These are phyloP conservation scores for Mycena maculata DNA, from an alignment of 768 basidiomycete species.

Conservation along the genomic window DNA sequence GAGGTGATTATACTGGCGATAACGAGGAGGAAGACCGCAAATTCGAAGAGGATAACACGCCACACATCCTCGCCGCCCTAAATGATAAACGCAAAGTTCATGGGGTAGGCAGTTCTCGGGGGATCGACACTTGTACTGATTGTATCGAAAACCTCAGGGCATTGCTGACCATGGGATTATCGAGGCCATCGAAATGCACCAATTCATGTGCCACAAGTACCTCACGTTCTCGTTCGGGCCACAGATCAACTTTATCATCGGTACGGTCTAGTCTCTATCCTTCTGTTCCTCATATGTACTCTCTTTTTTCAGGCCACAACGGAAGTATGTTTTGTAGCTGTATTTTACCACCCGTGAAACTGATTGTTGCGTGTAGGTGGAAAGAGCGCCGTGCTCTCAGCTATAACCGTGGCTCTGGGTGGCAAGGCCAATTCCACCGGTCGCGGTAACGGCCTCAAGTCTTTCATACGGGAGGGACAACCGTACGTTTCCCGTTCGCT, in stretches of 20 bases:
- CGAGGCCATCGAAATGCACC: conserved; percentile 84
- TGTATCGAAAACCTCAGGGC: conserved; percentile 56
- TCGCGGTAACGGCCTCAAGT: conserved; percentile 84
- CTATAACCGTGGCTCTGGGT: conserved; percentile 92
- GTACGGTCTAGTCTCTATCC: conserved; percentile 54
- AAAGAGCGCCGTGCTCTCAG: conserved; percentile 94
- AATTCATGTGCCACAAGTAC: conserved; percentile 97
- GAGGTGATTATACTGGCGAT: conserved; percentile 43
- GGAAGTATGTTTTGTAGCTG: conserved; percentile 29
- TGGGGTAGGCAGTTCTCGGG: conserved; percentile 53
- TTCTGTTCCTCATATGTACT: conserved; percentile 2
- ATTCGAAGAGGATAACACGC: conserved; percentile 73
- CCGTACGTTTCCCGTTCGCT: conserved; percentile 58
- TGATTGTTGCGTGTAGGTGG: conserved; percentile 71
- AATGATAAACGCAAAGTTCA: conserved; percentile 58
- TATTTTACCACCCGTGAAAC: not conserved
- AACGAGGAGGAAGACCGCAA: conserved; percentile 71
- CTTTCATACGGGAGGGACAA: conserved; percentile 88
- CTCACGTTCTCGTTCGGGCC: conserved; percentile 88
- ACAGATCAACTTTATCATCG: conserved; percentile 97
- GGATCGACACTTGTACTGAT: not conserved
- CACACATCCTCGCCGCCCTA: conserved; percentile 64
- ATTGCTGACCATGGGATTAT: conserved; percentile 91
- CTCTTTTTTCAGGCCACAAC: conserved; percentile 32
- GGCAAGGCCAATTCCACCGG: conserved; percentile 95